A percentile compares a stretch with the other conserved stretches of the same genome.
Evolutionary conservation across 2,329 filamentous ascomycete genomes (phyloP).

Genomic region (Fonsecaea nubica): DNA sequence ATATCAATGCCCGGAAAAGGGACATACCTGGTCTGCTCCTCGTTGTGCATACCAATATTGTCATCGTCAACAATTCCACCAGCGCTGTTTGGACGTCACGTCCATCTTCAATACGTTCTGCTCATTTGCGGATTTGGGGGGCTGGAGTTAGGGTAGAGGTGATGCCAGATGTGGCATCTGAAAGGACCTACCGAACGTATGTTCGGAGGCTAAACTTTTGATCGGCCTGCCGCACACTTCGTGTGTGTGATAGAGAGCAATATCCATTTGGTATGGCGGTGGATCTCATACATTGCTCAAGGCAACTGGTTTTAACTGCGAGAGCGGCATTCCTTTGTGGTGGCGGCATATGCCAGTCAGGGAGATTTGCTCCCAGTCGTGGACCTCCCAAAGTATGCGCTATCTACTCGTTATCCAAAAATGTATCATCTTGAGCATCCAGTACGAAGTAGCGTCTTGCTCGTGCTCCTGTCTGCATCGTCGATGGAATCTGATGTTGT

Average conservation of each 20-base stretch:
- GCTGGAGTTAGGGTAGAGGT: neutral
- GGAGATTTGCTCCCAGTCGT: too few relatives aligned
- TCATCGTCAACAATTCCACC: neutral
- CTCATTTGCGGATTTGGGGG: neutral
- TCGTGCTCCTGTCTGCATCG: neutral
- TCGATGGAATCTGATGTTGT: neutral
- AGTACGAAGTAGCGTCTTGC: neutral
- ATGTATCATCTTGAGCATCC: neutral
- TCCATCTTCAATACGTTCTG: neutral
- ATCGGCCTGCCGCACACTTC: neutral
- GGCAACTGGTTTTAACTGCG: neutral
- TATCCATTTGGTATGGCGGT: neutral
- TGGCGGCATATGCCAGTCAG: neutral
- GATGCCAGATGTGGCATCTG: neutral
- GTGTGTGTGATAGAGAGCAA: neutral
- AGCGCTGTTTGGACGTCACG: neutral
- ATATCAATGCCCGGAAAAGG: neutral
- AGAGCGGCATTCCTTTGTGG: neutral
- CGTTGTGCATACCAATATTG: neutral
- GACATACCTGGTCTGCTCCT: neutral
- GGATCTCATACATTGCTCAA: neutral
- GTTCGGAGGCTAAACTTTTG: neutral
- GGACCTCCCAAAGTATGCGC: neutral
- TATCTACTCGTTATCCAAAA: neutral
- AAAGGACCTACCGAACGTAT: neutral